phyloP scores from a whole-genome alignment of 441 rosid species.

The Gossypium schwendimanii region DNA sequence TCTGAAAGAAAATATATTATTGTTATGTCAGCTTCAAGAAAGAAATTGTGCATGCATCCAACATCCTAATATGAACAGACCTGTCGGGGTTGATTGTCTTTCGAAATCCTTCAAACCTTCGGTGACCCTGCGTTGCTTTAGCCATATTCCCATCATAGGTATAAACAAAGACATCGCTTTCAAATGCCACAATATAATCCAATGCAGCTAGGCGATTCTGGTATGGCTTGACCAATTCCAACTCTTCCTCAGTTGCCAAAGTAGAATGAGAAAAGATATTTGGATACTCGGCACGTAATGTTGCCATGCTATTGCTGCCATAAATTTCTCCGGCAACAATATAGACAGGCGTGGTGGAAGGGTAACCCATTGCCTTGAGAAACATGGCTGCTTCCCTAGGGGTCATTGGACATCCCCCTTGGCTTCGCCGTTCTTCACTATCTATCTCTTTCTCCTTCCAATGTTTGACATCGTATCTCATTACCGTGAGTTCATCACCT shows the following conservation, averaged over 20 bases:
- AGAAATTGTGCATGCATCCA: too few species aligned
- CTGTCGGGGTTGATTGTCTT: constrained; percentile 90
- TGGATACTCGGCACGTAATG: constrained; percentile 68
- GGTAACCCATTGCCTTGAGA: constrained; percentile 85
- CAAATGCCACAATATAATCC: constrained; percentile 80
- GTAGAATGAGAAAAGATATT: constrained; percentile 67
- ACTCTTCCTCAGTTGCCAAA: constrained; percentile 68
- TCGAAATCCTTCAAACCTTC: constrained; percentile 76
- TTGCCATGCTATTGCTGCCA: constrained; percentile 65
- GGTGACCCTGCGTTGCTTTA: constrained; percentile 88
- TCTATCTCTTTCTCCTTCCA: constrained; percentile 96
- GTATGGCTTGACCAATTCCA: constrained; percentile 57
- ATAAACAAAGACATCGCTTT: constrained; percentile 81
- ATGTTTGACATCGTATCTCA: constrained; percentile 69
- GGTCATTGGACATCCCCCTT: constrained; percentile 36
- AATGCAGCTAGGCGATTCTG: constrained; percentile 88
- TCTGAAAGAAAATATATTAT: constrained; percentile 33
- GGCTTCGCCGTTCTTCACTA: constrained; percentile 45
- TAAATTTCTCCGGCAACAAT: constrained; percentile 84
- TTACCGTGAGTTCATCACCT: constrained; percentile 54
- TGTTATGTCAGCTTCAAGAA: not conserved
- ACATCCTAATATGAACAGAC: constrained; percentile 21
- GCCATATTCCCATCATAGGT: constrained; percentile 96
- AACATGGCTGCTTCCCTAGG: constrained; percentile 87
- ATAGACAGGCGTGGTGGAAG: constrained; percentile 65